These are phyloP conservation scores for Endocalyx cinctus DNA, from an alignment of 2,329 filamentous ascomycete species.

Conservation along the genomic window DNA sequence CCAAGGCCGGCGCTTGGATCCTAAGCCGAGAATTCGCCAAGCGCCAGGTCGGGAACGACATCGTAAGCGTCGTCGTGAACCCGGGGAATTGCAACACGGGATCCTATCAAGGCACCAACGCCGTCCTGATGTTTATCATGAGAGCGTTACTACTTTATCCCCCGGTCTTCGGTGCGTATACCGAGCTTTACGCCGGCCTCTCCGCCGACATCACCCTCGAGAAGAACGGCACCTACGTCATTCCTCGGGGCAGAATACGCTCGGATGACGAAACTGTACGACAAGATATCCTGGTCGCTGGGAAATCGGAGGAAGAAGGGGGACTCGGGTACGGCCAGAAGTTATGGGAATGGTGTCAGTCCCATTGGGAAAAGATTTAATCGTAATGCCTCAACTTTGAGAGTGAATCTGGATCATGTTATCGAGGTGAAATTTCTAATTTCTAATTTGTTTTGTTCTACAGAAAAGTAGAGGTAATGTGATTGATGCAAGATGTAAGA, in stretches of 20 bases:
- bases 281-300: conserved; percentile 1
- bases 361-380: conserved; percentile 2
- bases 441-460: too few species aligned
- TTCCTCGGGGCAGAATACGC: not conserved
- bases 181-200: conserved; percentile 1
- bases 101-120: not conserved
- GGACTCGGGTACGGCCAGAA: not conserved
- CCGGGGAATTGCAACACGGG: not conserved
- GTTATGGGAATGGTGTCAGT: conserved; percentile 1
- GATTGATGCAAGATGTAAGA: too few species aligned
- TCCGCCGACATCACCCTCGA: not conserved
- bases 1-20: not conserved
- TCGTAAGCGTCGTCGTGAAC: not conserved
- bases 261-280: not conserved
- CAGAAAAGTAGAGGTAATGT: too few species aligned
- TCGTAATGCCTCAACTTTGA: too few species aligned
- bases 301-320: not conserved
- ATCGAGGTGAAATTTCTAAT: too few species aligned
- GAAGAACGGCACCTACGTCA: not conserved
- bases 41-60: conserved; percentile 1
- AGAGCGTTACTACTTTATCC: not conserved
- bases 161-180: conserved; percentile 1
- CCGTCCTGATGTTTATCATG: not conserved
- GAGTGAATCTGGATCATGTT: too few species aligned
- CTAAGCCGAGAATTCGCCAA: conserved; percentile 1